Evolutionary conservation across 345 rosid species (phyloP).

Genomic region (Euphorbia pulcherrima): DNA sequence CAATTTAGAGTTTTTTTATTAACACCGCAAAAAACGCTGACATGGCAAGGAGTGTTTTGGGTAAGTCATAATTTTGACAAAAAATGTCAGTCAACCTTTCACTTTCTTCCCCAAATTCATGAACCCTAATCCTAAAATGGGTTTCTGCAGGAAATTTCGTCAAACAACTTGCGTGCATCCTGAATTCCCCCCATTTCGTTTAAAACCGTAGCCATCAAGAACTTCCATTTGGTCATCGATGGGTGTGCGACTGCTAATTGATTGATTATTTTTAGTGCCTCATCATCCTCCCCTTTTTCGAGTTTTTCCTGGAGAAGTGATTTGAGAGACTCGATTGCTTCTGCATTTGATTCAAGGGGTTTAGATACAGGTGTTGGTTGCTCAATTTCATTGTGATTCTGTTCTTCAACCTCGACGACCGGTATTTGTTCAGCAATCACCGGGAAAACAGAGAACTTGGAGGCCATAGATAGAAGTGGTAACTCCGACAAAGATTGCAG

Average conservation of each 20-base stretch:
- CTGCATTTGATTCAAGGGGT: constrained; percentile 44
- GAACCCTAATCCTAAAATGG: too few relatives aligned
- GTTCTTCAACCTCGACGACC: constrained; percentile 7
- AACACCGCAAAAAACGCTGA: too few relatives aligned
- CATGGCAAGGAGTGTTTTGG: too few relatives aligned
- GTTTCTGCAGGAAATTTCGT: constrained; percentile 62
- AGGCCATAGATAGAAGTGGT: constrained; percentile 48
- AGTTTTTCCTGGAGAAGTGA: constrained; percentile 62
- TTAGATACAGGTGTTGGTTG: constrained; percentile 35
- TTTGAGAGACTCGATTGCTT: constrained; percentile 52
- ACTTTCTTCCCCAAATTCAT: too few relatives aligned
- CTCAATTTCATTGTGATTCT: constrained; percentile 11
- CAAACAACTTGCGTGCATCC: constrained; percentile 73
- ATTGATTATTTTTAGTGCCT: constrained; percentile 47
- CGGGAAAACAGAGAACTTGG: constrained; percentile 38
- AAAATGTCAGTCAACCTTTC: too few relatives aligned
- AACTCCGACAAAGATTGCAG: constrained; percentile 50
- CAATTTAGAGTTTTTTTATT: too few relatives aligned
- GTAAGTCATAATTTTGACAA: too few relatives aligned
- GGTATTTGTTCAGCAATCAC: constrained; percentile 48
- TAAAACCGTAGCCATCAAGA: constrained; percentile 56
- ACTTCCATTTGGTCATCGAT: constrained; percentile 63
- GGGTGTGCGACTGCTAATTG: constrained; percentile 56
- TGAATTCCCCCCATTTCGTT: constrained; percentile 53
- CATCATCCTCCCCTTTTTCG: constrained; percentile 65